Evolutionary conservation across 2,329 filamentous ascomycete species (phyloP), one percentile per base, ranked within the genome.

Genomic region (Drechmeria coniospora): DNA sequence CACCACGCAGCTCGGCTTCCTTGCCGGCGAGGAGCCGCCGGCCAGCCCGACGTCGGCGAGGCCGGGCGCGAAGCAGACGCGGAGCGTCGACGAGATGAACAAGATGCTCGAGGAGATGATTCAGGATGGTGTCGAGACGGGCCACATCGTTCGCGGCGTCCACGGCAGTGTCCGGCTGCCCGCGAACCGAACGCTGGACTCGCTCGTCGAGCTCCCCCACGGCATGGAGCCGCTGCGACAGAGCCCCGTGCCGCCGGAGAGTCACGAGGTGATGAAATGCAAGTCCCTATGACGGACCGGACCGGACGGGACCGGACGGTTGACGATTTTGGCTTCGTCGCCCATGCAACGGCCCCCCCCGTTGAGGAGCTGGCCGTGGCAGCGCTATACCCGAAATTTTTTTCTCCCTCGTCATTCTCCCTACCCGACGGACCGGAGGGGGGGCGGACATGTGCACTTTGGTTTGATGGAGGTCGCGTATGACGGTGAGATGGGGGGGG

Each of bases 51-150:
- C 38, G 21, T 26, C 38, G 17, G 23, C 27, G 3, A 40, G 36
- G 15, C 16, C 29, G n/a, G 43, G 51, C n/a, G 65, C 65, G 28
- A 67, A 63, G 37, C 65, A 68, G 27, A 61, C 62, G 9, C 73
- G 68, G 57, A 82, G 79, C 39, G 79, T 90, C 19, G 84, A 93
- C 41, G 86, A 93, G 53, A 86, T 94, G 74, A 92, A 81, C 39
- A 73, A 75, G 43, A 84, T 94, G 59, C 67, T 94, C 15, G 87
- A 95, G 44, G 83, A 93, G 54, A 94, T 95, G 87, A 90, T 94
- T 33, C 79, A 86, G 46, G 80, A 87, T 45, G 74, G 79, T 32
- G 79, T 92, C 29, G 80, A 90, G 41, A 73, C 64, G 28, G 81
- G 79, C 14, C 72, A 81, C 30, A 56, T 82, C 14, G 62, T 81